phyloP scores from a whole-genome alignment of 2,329 filamentous ascomycete species.

The Venturia effusa region DNA sequence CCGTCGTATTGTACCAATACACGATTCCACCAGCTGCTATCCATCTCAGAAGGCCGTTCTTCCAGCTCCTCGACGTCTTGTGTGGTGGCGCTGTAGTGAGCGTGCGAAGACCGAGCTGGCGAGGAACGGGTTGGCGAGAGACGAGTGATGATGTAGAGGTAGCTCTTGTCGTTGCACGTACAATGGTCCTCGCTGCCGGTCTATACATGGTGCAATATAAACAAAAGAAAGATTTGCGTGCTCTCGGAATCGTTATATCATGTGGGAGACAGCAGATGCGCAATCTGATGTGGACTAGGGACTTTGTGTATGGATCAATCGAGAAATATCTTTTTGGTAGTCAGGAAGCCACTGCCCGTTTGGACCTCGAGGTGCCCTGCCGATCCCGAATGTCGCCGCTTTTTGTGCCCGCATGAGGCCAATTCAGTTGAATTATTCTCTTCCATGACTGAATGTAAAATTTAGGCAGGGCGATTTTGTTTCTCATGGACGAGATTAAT shows the following conservation, averaged over 20 bases:
- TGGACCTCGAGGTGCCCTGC: not conserved
- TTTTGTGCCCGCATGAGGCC: not conserved
- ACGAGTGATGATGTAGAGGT: not conserved
- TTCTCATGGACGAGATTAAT: too few relatives aligned
- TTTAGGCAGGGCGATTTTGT: too few relatives aligned
- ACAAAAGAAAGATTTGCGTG: not conserved
- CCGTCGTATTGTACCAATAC: slow-evolving; percentile 91
- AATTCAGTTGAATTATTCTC: too few relatives aligned
- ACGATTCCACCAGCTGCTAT: slow-evolving; percentile 64
- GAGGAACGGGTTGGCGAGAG: not conserved
- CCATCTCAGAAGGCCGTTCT: slow-evolving; percentile 62
- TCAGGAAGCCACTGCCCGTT: not conserved
- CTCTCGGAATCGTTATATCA: not conserved
- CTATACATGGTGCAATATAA: not conserved
- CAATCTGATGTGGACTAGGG: not conserved
- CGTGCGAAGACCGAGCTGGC: slow-evolving; percentile 28
- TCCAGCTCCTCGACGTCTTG: slow-evolving; percentile 53
- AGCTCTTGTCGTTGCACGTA: slow-evolving; percentile 1
- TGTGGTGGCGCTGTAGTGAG: slow-evolving; percentile 45
- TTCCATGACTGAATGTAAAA: too few relatives aligned
- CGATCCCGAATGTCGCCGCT: not conserved
- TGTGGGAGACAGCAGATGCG: not conserved
- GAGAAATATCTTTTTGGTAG: not conserved
- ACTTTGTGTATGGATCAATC: not conserved
- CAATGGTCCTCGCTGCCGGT: not conserved